Percentiles rank a stretch among this genome's conserved stretches.
Conservation (phyloP, 148 eudicot genomes). For the Camellia japonica region DNA sequence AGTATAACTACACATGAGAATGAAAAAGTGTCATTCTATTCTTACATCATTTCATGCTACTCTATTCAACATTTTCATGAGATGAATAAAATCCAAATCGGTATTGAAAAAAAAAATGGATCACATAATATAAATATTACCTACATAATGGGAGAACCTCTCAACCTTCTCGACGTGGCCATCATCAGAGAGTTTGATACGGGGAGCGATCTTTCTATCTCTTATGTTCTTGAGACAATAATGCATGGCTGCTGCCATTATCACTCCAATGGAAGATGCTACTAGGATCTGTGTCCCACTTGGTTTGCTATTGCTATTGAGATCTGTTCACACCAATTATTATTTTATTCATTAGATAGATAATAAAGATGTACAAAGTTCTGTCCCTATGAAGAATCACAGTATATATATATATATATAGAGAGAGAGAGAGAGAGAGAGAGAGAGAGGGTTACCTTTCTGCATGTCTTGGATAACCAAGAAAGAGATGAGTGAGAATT, state of each 20-base stretch:
- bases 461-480: slow-evolving; percentile 31
- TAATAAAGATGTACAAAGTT: too few species aligned
- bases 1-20: too few species aligned
- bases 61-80: not conserved
- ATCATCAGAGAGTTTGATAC: slow-evolving; percentile 44
- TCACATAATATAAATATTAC: slow-evolving; percentile 36
- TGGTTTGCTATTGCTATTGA: slow-evolving; percentile 26
- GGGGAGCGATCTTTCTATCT: slow-evolving; percentile 55
- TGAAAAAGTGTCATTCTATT: too few species aligned
- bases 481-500: not conserved
- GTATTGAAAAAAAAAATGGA: not conserved
- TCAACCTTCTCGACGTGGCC: slow-evolving; percentile 71
- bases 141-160: slow-evolving; percentile 88
- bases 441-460: slow-evolving; percentile 24
- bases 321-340: slow-evolving; percentile 9
- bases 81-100: not conserved
- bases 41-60: too few species aligned
- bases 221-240: slow-evolving; percentile 45
- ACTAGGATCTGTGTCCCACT: slow-evolving; percentile 45
- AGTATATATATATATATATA: too few species aligned
- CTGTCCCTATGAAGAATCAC: too few species aligned
- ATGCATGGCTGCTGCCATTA: slow-evolving; percentile 54
- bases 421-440: not conserved
- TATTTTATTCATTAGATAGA: too few species aligned
- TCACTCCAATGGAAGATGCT: slow-evolving; percentile 59